Evolutionary conservation across 257 asterid species (phyloP), one percentile per base, ranked within the genome.

Genomic region (Ballota nigra): DNA sequence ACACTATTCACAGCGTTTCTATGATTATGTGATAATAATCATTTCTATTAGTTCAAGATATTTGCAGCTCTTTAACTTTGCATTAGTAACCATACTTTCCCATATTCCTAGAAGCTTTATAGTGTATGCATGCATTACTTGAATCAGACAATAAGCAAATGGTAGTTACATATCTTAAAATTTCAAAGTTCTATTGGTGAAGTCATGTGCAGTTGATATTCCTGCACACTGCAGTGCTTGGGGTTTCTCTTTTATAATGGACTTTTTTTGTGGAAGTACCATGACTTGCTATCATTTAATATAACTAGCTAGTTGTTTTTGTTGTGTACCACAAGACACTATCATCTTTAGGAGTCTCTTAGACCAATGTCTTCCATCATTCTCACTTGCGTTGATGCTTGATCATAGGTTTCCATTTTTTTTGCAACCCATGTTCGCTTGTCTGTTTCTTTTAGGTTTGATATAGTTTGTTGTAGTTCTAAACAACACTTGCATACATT

Each of bases 301-400:
- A 23, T 36, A 26, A 19, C 55, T 64, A 41, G 68, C 36, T 69
- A 19, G 45, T 63, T 43, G 23, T 59, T 26, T 36, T 63, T n/a
- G 63, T 15, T 45, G 24, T 65, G 71, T 75, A 49, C 31, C 26
- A 43, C 33, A 77, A 58, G 61, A 33, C 34, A 16, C 24, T 49
- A 38, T 43, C 8, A 16, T 57, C 62, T 29, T 22, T 59, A 13
- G 72, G 63, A 58, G 62, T 52, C 66, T 20, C 38, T 63, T 22
- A 43, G 43, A 49, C 45, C 15, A 33, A 23, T 55, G 5, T 55
- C 24, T 22, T 78, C 41, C 41, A 59, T 40, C 43, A 45, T 70
- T 69, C 24, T 71, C 70, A 71, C 67, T 68, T 74, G 66, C 74
- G 51, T 59, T 64, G 63, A 53, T 66, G 62, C 47, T 73, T 74